Conservation (phyloP, 78 protist species). For the Monosiga brevicollis region DNA sequence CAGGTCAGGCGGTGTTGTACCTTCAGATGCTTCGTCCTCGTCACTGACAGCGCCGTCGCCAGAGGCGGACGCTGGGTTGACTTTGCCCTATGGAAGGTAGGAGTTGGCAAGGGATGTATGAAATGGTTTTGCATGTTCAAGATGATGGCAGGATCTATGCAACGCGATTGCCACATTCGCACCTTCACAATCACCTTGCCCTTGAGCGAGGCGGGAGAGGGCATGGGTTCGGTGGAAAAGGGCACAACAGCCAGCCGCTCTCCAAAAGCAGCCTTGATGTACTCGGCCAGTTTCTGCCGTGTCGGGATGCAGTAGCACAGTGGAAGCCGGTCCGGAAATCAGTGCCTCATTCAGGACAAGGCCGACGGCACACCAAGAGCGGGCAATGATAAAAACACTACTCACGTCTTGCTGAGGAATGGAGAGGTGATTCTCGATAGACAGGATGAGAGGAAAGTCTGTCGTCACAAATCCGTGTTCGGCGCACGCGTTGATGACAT, state of each 20-base stretch:
- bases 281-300: neutral
- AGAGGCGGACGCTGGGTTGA: no score
- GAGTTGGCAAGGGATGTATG: no score
- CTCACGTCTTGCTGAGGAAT: slow-evolving; percentile 15
- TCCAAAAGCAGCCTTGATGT: neutral
- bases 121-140: no score
- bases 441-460: slow-evolving; percentile 74
- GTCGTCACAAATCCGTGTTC: slow-evolving; percentile 46
- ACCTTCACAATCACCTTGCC: slow-evolving; percentile 19
- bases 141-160: no score
- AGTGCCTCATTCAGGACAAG: neutral
- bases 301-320: no score
- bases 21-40: neutral
- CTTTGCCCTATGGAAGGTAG: no score
- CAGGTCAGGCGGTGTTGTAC: neutral
- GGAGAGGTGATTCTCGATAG: slow-evolving; percentile 63
- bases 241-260: neutral
- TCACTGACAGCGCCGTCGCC: neutral
- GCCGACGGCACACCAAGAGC: neutral
- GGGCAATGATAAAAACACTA: neutral
- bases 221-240: neutral
- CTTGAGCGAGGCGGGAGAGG: neutral
- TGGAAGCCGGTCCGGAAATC: no score
- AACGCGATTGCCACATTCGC: no score
- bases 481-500: slow-evolving; percentile 39